These are phyloP conservation scores for Chlorella sp. DNA, from an alignment of 139 green algal genomes.

Conservation along the genomic window DNA sequence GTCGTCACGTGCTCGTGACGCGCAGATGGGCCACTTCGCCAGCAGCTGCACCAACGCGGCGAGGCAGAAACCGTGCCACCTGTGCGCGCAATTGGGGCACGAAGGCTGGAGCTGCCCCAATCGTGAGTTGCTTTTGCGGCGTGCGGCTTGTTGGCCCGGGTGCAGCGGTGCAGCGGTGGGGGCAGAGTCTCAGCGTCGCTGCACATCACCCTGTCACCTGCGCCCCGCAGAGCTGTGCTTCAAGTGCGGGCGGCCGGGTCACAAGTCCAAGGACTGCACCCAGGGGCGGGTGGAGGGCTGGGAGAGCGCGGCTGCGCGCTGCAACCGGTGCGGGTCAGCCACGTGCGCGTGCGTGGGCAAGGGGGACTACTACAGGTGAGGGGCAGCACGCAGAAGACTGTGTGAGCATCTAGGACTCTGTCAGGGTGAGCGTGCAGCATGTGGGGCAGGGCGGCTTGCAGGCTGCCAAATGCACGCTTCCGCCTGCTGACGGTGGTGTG, in stretches of 20 bases:
- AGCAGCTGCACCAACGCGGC: conserved; percentile 27
- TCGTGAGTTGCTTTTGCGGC: conserved; percentile 19
- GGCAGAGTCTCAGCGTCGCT: not conserved
- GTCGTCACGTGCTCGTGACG: not conserved
- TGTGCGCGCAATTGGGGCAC: conserved; percentile 64
- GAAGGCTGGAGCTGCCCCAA: conserved; percentile 51
- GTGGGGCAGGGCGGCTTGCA: not conserved
- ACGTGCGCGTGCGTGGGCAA: conserved; percentile 44
- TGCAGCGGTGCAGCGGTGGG: not conserved
- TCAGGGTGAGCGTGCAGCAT: not conserved
- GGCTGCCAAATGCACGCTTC: not conserved
- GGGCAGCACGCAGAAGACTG: conserved; percentile 1
- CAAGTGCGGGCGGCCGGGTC: conserved; percentile 45
- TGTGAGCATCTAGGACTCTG: too few species aligned
- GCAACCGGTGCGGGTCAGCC: conserved; percentile 53
- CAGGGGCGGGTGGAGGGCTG: not conserved
- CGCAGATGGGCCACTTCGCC: conserved; percentile 18
- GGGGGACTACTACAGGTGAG: conserved; percentile 51
- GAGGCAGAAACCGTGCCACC: conserved; percentile 46
- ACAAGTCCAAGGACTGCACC: conserved; percentile 46
- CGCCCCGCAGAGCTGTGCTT: conserved; percentile 39
- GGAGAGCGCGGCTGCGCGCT: conserved; percentile 17
- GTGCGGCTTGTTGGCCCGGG: too few species aligned
- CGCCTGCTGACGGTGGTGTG: not conserved
- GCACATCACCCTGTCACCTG: not conserved